These are phyloP conservation scores for Trypanosoma platydactyli DNA, from an alignment of 208 protist species.

Conservation along the genomic window DNA sequence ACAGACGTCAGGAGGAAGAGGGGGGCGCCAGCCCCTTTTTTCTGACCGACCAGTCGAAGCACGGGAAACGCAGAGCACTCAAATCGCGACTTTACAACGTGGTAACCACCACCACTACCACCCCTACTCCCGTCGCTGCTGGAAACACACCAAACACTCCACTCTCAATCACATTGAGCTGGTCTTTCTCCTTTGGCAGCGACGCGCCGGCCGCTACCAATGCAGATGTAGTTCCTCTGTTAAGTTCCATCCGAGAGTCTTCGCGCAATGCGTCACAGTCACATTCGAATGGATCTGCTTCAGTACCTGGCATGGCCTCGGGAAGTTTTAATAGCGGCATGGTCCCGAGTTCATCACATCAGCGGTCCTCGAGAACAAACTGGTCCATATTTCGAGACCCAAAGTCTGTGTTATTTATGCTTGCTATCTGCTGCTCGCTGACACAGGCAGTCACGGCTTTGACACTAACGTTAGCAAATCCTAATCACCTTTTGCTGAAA, in stretches of 20 bases:
- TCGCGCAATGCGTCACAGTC: no score
- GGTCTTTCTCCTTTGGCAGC: no score
- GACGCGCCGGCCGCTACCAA: no score
- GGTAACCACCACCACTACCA: no score
- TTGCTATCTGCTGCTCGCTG: neutral
- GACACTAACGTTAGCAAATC: constrained; percentile 3
- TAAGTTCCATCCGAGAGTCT: no score
- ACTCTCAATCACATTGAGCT: no score
- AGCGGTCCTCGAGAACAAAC: neutral
- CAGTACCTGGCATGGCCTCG: neutral
- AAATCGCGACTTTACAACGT: no score
- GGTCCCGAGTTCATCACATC: neutral
- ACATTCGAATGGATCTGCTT: no score
- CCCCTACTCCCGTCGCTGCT: no score
- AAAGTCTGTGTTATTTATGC: constrained; percentile 5
- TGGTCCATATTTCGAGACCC: constrained; percentile 8
- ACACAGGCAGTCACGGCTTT: neutral
- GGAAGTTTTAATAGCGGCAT: neutral
- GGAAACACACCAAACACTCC: no score
- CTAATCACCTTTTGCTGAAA: neutral
- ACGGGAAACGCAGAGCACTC: neutral
- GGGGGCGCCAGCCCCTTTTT: neutral
- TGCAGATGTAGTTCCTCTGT: no score
- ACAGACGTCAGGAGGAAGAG: neutral
- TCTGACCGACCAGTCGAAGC: neutral